Conservation (phyloP, 2,329 filamentous ascomycete species). For the Ophiostoma piceae region DNA sequence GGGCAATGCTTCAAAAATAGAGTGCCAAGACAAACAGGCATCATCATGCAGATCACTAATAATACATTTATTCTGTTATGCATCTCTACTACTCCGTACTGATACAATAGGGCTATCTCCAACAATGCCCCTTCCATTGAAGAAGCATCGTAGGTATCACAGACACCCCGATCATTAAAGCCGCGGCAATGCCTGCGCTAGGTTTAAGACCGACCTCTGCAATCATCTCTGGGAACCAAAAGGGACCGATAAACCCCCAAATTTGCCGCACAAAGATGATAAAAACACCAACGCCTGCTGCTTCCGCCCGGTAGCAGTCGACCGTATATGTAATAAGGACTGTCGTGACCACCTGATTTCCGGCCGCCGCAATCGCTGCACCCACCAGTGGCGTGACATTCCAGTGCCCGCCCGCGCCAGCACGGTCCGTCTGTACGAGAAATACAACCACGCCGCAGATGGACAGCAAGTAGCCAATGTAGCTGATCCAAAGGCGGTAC, state of each 20-base stretch:
- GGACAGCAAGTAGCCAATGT: neutral
- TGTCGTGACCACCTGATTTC: neutral
- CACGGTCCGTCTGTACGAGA: neutral
- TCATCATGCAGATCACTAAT: neutral
- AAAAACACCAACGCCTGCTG: neutral
- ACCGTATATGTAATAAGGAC: neutral
- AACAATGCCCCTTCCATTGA: neutral
- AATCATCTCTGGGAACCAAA: neutral
- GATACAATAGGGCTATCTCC: neutral
- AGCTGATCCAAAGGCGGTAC: neutral
- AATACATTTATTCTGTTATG: neutral
- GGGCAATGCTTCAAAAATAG: slow-evolving; percentile 9
- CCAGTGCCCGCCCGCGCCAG: neutral
- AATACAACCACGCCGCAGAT: neutral
- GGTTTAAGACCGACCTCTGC: neutral
- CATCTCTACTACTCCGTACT: neutral
- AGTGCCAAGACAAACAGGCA: neutral
- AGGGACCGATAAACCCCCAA: neutral
- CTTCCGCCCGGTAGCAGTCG: neutral
- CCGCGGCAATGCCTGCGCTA: neutral
- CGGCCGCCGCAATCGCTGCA: neutral
- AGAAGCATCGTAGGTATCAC: neutral
- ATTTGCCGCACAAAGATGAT: neutral
- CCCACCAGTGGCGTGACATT: neutral
- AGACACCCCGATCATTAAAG: neutral